Conservation (phyloP, 768 basidiomycete species). For the Macrocybe gigantea region DNA sequence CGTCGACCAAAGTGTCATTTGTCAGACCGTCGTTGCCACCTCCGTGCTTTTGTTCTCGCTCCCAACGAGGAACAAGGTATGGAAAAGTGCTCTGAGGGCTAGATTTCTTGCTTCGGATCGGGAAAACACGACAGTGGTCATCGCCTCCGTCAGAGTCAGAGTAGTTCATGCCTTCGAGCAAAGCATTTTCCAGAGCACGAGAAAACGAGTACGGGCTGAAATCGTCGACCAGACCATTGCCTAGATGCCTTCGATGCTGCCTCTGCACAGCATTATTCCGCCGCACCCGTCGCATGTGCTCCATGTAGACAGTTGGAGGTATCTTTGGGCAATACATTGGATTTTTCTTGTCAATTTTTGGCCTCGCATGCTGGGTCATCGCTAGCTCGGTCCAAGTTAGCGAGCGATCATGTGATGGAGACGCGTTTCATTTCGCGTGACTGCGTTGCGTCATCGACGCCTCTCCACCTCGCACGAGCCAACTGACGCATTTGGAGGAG, state of each 20-base stretch:
- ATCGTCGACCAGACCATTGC: conserved; percentile 8
- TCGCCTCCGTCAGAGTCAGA: conserved; percentile 13
- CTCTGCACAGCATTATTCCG: conserved; percentile 2
- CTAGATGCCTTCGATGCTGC: conserved; percentile 12
- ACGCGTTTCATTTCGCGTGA: no score
- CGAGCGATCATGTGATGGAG: no score
- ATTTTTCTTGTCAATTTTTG: conserved; percentile 38
- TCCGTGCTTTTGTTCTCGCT: conserved; percentile 1
- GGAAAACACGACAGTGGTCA: not conserved
- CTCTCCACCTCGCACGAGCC: no score
- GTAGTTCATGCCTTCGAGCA: conserved; percentile 12
- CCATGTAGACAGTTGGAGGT: conserved; percentile 39
- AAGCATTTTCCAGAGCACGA: conserved; percentile 22
- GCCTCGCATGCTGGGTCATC: not conserved
- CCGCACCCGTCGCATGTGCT: conserved; percentile 28
- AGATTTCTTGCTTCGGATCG: not conserved
- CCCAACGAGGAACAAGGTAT: conserved; percentile 13
- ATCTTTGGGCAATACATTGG: conserved; percentile 53
- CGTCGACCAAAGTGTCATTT: conserved; percentile 11
- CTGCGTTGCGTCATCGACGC: no score
- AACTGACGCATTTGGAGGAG: no score
- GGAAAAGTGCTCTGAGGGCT: conserved; percentile 1
- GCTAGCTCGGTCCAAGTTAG: no score
- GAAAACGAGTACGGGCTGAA: conserved; percentile 26
- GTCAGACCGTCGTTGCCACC: not conserved